Conservation (phyloP, 768 basidiomycete species). For the Leucocoprinus leucothites region DNA sequence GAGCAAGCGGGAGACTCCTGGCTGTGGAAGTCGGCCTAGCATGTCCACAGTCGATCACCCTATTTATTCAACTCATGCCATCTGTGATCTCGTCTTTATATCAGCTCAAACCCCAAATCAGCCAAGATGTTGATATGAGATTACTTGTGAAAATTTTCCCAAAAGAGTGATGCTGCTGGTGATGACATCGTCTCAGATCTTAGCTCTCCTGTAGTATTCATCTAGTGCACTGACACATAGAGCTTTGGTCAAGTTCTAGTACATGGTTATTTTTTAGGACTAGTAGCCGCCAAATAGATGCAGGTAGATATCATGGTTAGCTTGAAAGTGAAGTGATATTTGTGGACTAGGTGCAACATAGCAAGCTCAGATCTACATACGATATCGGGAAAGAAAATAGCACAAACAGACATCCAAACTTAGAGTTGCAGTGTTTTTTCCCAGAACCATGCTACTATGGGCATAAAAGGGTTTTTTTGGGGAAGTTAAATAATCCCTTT, state of each 20-base stretch:
- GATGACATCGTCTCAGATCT: not conserved
- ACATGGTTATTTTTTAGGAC: no score
- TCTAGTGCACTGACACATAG: no score
- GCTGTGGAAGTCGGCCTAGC: constrained; percentile 12
- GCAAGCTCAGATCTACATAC: no score
- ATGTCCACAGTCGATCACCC: not conserved
- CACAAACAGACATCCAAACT: not conserved
- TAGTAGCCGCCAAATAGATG: no score
- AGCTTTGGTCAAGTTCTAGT: no score
- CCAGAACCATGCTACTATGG: no score
- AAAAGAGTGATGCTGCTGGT: not conserved
- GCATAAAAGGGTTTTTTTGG: not conserved
- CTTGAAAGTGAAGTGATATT: no score
- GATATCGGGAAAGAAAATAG: not conserved
- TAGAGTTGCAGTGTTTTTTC: no score
- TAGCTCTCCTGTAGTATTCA: no score
- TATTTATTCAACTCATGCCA: constrained; percentile 3
- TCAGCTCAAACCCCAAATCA: constrained; percentile 4
- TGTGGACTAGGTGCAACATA: not conserved
- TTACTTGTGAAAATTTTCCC: not conserved
- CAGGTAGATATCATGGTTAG: no score
- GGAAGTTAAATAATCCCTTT: not conserved
- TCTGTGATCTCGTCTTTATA: not conserved
- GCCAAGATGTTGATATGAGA: not conserved
- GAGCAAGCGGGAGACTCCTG: constrained; percentile 23